Evolutionary conservation across 371 early-diverging fungal species (phyloP).

Genomic region (Syncephalastrum sp.): DNA sequence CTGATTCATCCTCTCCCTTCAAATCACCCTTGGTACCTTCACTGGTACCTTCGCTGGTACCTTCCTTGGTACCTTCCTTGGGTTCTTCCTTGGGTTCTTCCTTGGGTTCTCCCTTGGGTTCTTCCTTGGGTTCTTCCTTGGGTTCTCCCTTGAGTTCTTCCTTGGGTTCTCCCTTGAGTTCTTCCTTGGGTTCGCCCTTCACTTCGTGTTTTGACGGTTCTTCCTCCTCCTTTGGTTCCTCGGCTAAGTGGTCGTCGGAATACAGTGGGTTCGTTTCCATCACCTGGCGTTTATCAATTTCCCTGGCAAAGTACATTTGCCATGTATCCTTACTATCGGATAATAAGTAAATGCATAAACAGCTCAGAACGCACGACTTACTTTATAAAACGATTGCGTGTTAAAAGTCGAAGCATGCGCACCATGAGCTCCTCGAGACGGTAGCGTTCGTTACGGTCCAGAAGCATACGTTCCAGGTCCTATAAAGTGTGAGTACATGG

Average conservation of each 20-base stretch:
- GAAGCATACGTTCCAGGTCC: constrained; percentile 48
- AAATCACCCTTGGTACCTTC: no score
- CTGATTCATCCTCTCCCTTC: background rate
- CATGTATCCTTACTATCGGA: constrained; percentile 54
- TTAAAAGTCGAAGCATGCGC: constrained; percentile 36
- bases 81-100: background rate
- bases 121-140: background rate
- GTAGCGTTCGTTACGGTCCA: constrained; percentile 27
- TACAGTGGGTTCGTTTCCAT: constrained; percentile 33
- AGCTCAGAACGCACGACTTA: constrained; percentile 7
- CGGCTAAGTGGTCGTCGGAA: background rate
- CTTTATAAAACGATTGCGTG: constrained; percentile 46
- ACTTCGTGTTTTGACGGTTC: background rate
- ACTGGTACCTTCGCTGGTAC: no score
- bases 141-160: background rate
- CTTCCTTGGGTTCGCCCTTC: background rate
- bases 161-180: background rate
- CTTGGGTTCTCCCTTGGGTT: background rate
- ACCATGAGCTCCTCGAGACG: constrained; percentile 41
- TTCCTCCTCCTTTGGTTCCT: background rate
- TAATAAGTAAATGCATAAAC: background rate
- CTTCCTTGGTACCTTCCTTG: constrained; percentile 1
- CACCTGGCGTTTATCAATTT: constrained; percentile 47
- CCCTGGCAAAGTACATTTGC: constrained; percentile 54
- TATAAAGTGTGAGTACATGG: constrained; percentile 20